A percentile compares a stretch with the other conserved stretches of the same genome.
These are phyloP conservation scores for Omphalea diandra DNA, from an alignment of 441 rosid genomes.

Conservation along the genomic window DNA sequence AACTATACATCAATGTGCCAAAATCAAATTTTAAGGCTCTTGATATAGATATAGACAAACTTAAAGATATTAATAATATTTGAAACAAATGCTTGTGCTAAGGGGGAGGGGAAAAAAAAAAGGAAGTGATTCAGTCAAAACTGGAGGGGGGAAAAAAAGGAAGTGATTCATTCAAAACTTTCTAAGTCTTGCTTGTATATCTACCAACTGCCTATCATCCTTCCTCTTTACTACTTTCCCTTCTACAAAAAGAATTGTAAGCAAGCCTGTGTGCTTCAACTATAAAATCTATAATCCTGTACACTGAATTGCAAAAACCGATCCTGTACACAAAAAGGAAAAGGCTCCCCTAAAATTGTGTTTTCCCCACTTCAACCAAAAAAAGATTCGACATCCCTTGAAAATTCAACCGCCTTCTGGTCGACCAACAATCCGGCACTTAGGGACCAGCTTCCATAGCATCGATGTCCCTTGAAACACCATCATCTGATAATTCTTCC, in stretches of 20 bases:
- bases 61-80: too few species aligned
- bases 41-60: too few species aligned
- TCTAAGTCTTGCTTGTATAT: background rate
- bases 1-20: background rate
- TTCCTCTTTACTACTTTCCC: background rate
- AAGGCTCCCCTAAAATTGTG: slow-evolving; percentile 22
- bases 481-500: slow-evolving; percentile 72
- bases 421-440: slow-evolving; percentile 28
- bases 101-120: too few species aligned
- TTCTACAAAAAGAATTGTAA: slow-evolving; percentile 11
- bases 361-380: slow-evolving; percentile 7
- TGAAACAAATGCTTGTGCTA: too few species aligned
- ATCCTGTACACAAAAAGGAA: slow-evolving; percentile 26
- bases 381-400: background rate
- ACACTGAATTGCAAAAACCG: background rate
- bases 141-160: too few species aligned
- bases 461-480: slow-evolving; percentile 80
- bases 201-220: background rate
- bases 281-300: background rate
- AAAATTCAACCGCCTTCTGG: slow-evolving; percentile 25
- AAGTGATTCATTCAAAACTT: too few species aligned
- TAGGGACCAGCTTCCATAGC: slow-evolving; percentile 68
- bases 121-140: too few species aligned
- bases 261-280: background rate
- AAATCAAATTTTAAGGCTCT: background rate